A percentile compares a stretch with the other conserved stretches of the same genome.
phyloP scores from a whole-genome alignment of 768 basidiomycete species.

The Tricholoma matsutake region DNA sequence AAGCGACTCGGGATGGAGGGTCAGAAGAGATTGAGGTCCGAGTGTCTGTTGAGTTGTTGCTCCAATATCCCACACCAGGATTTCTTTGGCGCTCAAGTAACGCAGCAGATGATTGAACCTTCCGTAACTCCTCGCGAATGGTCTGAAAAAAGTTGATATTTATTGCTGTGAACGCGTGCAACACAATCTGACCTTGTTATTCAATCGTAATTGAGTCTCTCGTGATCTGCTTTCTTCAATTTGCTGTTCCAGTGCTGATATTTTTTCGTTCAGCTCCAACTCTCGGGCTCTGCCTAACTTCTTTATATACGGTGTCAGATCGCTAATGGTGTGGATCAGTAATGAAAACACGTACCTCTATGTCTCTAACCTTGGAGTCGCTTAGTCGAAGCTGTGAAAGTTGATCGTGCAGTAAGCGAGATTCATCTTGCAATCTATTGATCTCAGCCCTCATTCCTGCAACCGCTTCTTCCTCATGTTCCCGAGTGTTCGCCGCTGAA shows the following conservation, averaged over 20 bases:
- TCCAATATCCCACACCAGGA: conserved; percentile 95
- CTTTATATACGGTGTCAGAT: conserved; percentile 19
- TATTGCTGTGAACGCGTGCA: not conserved
- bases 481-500: conserved; percentile 53
- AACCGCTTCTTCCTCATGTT: conserved; percentile 53
- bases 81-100: conserved; percentile 87
- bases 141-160: conserved; percentile 43
- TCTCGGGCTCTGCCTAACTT: conserved; percentile 35
- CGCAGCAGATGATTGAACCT: conserved; percentile 91
- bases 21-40: conserved; percentile 37
- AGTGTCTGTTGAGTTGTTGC: conserved; percentile 40
- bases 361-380: conserved; percentile 47
- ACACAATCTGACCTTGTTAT: conserved; percentile 64
- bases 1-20: conserved; percentile 32
- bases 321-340: not conserved
- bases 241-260: conserved; percentile 56
- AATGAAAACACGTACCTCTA: conserved; percentile 53
- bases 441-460: conserved; percentile 54
- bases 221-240: conserved; percentile 71
- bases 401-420: conserved; percentile 46
- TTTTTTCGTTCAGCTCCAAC: conserved; percentile 46
- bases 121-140: conserved; percentile 90
- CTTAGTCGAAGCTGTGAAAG: conserved; percentile 53
- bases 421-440: conserved; percentile 45
- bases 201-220: conserved; percentile 65